A percentile compares a stretch with the other conserved stretches of the same genome.
These are phyloP conservation scores for Candida oleophila DNA, from an alignment of 805 yeast species.

Conservation along the genomic window DNA sequence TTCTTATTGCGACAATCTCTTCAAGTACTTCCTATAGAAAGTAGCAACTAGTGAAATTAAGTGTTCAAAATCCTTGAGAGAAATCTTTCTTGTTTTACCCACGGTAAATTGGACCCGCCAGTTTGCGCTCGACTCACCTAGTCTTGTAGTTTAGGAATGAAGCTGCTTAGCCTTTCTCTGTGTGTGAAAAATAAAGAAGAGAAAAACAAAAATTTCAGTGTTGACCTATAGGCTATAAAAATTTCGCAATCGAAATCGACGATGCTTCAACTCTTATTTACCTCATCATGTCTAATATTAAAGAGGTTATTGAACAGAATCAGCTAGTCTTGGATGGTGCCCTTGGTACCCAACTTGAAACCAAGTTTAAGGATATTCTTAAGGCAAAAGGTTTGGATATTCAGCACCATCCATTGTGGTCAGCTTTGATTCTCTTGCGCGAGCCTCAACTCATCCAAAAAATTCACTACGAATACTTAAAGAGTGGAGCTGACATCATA, in stretches of 20 bases:
- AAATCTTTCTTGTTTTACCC: no score
- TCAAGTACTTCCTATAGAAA: no score
- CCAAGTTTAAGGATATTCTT: conserved; percentile 30
- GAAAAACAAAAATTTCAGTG: no score
- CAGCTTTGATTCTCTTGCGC: conserved; percentile 50
- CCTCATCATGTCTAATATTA: background rate
- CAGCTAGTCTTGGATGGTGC: conserved; percentile 53
- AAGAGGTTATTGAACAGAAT: conserved; percentile 5
- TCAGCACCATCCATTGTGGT: conserved; percentile 53
- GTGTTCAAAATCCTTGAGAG: no score
- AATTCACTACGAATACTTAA: conserved; percentile 51
- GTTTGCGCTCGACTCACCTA: no score
- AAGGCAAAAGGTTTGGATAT: conserved; percentile 18
- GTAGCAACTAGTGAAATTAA: no score
- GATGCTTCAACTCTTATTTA: background rate
- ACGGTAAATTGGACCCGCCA: no score
- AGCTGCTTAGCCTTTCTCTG: no score
- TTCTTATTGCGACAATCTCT: no score
- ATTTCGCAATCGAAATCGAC: background rate
- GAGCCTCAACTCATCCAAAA: conserved; percentile 43
- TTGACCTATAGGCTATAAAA: no score
- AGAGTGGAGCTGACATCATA: conserved; percentile 54
- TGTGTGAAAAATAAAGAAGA: no score
- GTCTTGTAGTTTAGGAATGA: no score
- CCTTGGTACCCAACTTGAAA: conserved; percentile 62